A percentile compares a stretch with the other conserved stretches of the same genome.
Evolutionary conservation across 1,139 yeast genomes (phyloP).

Genomic region (Scheffersomyces cryptocercus): DNA sequence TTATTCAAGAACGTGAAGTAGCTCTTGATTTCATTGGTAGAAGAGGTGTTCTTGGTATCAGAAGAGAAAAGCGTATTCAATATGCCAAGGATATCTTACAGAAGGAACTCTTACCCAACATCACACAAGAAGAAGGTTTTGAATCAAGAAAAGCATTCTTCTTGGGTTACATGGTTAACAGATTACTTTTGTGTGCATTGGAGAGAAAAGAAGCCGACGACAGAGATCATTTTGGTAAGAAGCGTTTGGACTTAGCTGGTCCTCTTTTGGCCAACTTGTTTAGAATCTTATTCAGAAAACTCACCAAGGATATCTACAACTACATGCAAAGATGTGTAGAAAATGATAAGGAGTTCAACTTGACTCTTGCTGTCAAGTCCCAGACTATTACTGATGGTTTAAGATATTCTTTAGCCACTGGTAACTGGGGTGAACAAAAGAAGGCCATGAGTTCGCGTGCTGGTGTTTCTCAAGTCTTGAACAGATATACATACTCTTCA

Average conservation of each 20-base stretch:
- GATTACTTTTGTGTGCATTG: slow-evolving; percentile 89
- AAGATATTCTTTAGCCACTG: slow-evolving; percentile 96
- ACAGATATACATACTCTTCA: slow-evolving; percentile 96
- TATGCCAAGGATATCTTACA: slow-evolving; percentile 96
- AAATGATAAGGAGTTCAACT: slow-evolving; percentile 93
- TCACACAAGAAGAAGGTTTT: slow-evolving; percentile 95
- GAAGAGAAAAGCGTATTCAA: slow-evolving; percentile 97
- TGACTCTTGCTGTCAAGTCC: slow-evolving; percentile 94
- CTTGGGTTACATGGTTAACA: slow-evolving; percentile 96
- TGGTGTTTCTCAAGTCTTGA: slow-evolving; percentile 98
- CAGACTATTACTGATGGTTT: slow-evolving; percentile 97
- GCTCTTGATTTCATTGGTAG: slow-evolving; percentile 98
- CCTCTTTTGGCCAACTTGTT: slow-evolving; percentile 93
- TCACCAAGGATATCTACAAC: slow-evolving; percentile 92
- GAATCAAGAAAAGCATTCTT: slow-evolving; percentile 96
- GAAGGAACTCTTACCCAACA: slow-evolving; percentile 94
- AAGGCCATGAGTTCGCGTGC: slow-evolving; percentile 99
- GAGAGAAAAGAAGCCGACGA: slow-evolving; percentile 98
- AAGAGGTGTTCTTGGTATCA: slow-evolving; percentile 94
- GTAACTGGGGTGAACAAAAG: slow-evolving; percentile 99
- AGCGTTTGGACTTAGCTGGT: slow-evolving; percentile 97
- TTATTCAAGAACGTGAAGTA: slow-evolving; percentile 96
- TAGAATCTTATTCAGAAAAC: slow-evolving; percentile 89
- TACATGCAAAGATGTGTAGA: slow-evolving; percentile 99
- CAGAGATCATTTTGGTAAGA: slow-evolving; percentile 98